phyloP scores from a whole-genome alignment of 768 basidiomycete genomes.

The Tylopilus balloui region DNA sequence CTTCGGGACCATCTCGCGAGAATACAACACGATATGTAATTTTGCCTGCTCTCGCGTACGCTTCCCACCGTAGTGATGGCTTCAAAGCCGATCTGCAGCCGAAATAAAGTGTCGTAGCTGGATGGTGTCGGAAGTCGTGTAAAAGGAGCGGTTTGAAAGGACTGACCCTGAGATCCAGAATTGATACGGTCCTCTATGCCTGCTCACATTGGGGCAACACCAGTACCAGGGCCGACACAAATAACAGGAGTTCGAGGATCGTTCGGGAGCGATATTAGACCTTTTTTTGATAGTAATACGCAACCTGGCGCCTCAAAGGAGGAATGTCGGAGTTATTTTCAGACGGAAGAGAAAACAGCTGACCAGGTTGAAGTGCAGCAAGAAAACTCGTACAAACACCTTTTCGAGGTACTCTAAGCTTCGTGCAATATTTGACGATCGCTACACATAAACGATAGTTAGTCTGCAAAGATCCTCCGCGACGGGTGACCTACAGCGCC shows the following conservation, averaged over 20 bases:
- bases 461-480: neutral
- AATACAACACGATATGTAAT: slow-evolving; percentile 69
- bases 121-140: neutral
- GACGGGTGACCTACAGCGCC: slow-evolving; percentile 51
- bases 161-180: slow-evolving; percentile 49
- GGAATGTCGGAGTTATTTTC: neutral
- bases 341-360: slow-evolving; percentile 8
- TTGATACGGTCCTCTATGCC: slow-evolving; percentile 74
- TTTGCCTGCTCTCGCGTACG: slow-evolving; percentile 36
- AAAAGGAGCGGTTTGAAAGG: neutral
- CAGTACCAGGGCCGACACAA: slow-evolving; percentile 92
- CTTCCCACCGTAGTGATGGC: slow-evolving; percentile 62
- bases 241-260: slow-evolving; percentile 59
- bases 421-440: slow-evolving; percentile 82
- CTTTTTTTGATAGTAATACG: slow-evolving; percentile 61
- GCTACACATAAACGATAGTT: slow-evolving; percentile 65
- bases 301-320: slow-evolving; percentile 50
- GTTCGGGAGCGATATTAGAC: slow-evolving; percentile 57
- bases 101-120: slow-evolving; percentile 85
- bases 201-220: slow-evolving; percentile 88
- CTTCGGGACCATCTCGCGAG: slow-evolving; percentile 76
- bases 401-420: slow-evolving; percentile 68
- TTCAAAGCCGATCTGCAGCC: slow-evolving; percentile 75
- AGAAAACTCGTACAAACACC: slow-evolving; percentile 87
- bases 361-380: slow-evolving; percentile 55